A percentile compares a stretch with the other conserved stretches of the same genome.
Conservation (phyloP, 1,139 yeast species). For the Saccharomyces hybrid region DNA sequence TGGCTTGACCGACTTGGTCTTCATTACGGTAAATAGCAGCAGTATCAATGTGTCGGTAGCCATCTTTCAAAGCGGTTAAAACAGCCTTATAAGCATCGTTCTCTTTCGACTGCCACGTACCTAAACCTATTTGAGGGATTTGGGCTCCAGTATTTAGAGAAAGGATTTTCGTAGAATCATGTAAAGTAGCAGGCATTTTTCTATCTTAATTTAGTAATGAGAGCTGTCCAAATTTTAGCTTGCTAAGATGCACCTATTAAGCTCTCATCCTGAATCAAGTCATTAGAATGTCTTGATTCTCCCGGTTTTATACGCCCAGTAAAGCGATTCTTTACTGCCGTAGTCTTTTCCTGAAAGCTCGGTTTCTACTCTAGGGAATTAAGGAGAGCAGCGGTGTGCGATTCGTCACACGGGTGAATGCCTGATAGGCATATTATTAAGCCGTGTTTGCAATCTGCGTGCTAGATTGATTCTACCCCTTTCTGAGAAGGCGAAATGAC, state of each 20-base stretch:
- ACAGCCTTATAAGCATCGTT: slow-evolving; percentile 59
- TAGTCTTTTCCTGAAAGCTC: not conserved
- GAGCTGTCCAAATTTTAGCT: not conserved
- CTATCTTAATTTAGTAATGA: not conserved
- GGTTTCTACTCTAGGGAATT: not conserved
- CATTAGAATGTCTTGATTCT: not conserved
- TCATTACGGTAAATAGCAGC: slow-evolving; percentile 67
- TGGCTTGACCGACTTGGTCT: slow-evolving; percentile 57
- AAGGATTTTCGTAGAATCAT: slow-evolving; percentile 28
- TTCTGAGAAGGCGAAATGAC: not conserved
- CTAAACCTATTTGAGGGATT: slow-evolving; percentile 67
- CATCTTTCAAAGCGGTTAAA: slow-evolving; percentile 53
- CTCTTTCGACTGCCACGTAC: slow-evolving; percentile 67
- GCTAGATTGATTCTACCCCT: not conserved
- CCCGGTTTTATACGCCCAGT: not conserved
- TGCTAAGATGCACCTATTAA: not conserved
- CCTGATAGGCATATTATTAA: not conserved
- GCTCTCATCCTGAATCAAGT: not conserved
- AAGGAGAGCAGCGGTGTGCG: not conserved
- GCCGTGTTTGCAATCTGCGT: not conserved
- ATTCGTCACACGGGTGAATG: not conserved
- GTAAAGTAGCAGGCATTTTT: slow-evolving; percentile 5
- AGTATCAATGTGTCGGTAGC: slow-evolving; percentile 74
- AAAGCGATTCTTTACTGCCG: not conserved
- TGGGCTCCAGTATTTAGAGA: slow-evolving; percentile 53